Percentiles rank a stretch among this genome's conserved stretches.
Evolutionary conservation across 345 rosid species (phyloP).

Genomic region (Lagerstroemia speciosa): DNA sequence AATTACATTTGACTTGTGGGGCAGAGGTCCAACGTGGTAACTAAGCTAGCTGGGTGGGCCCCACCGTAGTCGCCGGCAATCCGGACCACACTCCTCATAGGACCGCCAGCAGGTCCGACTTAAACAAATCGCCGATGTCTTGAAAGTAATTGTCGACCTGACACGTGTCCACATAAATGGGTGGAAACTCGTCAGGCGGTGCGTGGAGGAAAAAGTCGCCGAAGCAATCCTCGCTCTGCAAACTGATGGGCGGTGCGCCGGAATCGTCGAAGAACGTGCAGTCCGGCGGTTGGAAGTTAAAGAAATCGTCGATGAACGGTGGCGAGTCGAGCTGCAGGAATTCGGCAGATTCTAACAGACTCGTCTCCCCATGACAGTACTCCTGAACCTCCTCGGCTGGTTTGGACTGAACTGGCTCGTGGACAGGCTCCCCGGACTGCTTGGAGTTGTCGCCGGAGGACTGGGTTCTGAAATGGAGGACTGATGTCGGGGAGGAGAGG

Average conservation of each 20-base stretch:
- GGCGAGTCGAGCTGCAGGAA: slow-evolving; percentile 35
- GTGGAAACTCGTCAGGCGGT: not conserved
- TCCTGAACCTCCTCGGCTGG: not conserved
- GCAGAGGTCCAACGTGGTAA: too few relatives aligned
- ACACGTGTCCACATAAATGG: slow-evolving; percentile 11
- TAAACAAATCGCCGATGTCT: slow-evolving; percentile 60
- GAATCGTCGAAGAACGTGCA: slow-evolving; percentile 3
- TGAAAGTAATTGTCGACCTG: slow-evolving; percentile 39
- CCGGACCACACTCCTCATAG: not conserved
- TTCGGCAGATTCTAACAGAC: slow-evolving; percentile 16
- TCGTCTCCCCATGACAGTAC: slow-evolving; percentile 28
- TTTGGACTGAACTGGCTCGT: not conserved
- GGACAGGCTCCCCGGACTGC: not conserved
- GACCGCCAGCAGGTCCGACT: slow-evolving; percentile 4
- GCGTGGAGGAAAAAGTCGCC: slow-evolving; percentile 4
- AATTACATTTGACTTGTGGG: too few relatives aligned
- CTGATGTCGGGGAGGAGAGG: slow-evolving; percentile 63
- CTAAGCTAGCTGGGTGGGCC: too few relatives aligned
- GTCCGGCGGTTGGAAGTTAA: slow-evolving; percentile 12
- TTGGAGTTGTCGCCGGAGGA: not conserved
- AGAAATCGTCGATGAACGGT: slow-evolving; percentile 47
- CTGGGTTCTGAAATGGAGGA: slow-evolving; percentile 2
- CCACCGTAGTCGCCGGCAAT: too few relatives aligned
- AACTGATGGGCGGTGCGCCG: not conserved
- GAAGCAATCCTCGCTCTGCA: not conserved